Evolutionary conservation across 805 yeast genomes (phyloP), one percentile per base, ranked within the genome.

Genomic region (Cyberlindnera misumaiensis): DNA sequence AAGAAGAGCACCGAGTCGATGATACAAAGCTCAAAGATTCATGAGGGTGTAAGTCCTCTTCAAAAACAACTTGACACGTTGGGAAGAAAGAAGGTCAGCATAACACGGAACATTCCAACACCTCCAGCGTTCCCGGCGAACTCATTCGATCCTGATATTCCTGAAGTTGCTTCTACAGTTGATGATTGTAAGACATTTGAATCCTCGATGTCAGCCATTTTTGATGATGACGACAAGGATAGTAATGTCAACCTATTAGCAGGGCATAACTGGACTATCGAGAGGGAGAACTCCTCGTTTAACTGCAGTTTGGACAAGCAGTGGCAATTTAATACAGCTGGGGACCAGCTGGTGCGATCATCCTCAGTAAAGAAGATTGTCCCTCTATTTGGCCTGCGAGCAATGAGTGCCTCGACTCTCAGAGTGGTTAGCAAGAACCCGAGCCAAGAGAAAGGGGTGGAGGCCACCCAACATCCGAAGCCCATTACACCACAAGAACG

Each of bases 251-350:
- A 40, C 26, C 2, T 29, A 3, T 4, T 42, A 25, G 28, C 28
- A 8, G 34, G 27, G n/a, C 25, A 26, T 11, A 44, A 46, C 30
- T 51, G 53, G 51, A 33, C 40, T 2, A 20, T 46, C 9, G 38
- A 47, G 4, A 46, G 50, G 36, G 56, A 51, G n/a, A 48, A 44
- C 29, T 51, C 54, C 3, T 51, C 54, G 8, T 26, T 46, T 14
- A 41, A 41, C 15, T 32, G 46, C 31, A 38, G 43, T 16, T 25
- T 47, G 34, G 41, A 48, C 38, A 46, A 40, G 24, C 26, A 28
- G 13, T 14, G 15, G 30, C 37, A 35, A 13, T n/a, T 35, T 17
- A 20, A 7, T 7, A 20, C 20, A 14, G 18, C 17, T 20, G 13
- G 20, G 10, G 18, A 12, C 11, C 13, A 24, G 15, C 11, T 9